phyloP scores from a whole-genome alignment of 306 rosid species.

The Inga laurina region DNA sequence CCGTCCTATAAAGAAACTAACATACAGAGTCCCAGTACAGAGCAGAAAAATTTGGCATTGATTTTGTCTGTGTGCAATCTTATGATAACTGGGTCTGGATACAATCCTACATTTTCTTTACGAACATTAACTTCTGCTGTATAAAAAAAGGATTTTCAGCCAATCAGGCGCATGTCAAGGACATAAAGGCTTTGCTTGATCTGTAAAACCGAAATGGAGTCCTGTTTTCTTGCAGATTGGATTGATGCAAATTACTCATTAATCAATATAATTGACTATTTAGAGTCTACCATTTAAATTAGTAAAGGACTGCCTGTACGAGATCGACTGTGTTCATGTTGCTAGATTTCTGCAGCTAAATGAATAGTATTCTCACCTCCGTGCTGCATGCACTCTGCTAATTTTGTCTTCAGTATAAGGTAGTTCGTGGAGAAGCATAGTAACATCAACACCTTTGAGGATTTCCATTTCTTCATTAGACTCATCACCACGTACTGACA shows the following conservation, averaged over 20 bases:
- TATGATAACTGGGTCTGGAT: slow-evolving; percentile 25
- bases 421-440: slow-evolving; percentile 87
- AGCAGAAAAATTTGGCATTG: neutral
- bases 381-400: slow-evolving; percentile 90
- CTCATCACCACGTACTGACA: slow-evolving; percentile 89
- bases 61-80: neutral
- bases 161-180: neutral
- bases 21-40: neutral
- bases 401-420: slow-evolving; percentile 74
- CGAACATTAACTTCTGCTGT: neutral
- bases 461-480: slow-evolving; percentile 69
- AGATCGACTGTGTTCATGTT: slow-evolving; percentile 11
- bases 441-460: slow-evolving; percentile 78
- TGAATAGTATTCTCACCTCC: slow-evolving; percentile 62
- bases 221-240: slow-evolving; percentile 7
- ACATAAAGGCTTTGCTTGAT: neutral
- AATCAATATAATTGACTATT: slow-evolving; percentile 4
- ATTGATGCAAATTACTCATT: slow-evolving; percentile 16
- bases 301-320: neutral
- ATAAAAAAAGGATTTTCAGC: neutral
- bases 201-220: neutral
- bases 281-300: neutral
- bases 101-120: slow-evolving; percentile 27
- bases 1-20: neutral
- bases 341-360: slow-evolving; percentile 23